phyloP scores from a whole-genome alignment of 208 protist species.

The Perkinsela sp. region DNA sequence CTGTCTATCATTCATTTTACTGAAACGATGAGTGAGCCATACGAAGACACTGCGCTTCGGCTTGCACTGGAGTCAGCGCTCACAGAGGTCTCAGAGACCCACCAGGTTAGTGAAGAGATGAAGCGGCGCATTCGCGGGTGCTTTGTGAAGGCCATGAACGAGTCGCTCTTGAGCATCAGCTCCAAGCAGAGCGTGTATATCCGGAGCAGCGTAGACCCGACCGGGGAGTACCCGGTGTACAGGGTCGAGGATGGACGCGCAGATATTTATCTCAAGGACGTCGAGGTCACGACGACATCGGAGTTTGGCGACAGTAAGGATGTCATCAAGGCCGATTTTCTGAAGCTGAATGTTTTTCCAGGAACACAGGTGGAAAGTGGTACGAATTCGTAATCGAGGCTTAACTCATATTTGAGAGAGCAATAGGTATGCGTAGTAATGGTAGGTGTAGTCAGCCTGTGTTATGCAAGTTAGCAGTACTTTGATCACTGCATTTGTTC shows the following conservation, averaged over 20 bases:
- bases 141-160: neutral
- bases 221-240: neutral
- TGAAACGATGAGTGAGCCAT: neutral
- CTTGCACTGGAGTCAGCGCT: neutral
- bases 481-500: too few species aligned
- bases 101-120: neutral
- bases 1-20: neutral
- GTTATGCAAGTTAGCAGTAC: too few species aligned
- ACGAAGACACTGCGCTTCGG: neutral
- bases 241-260: neutral
- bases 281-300: neutral
- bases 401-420: too few species aligned
- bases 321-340: neutral
- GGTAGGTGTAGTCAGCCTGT: too few species aligned
- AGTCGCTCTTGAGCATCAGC: too few species aligned
- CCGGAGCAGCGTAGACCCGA: neutral
- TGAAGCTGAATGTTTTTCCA: conserved; percentile 1
- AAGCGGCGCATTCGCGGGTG: neutral
- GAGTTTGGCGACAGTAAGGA: neutral
- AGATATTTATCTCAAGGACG: neutral
- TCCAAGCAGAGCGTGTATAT: neutral
- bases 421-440: too few species aligned
- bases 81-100: neutral
- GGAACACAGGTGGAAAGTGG: too few species aligned
- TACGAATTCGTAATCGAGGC: too few species aligned